These are phyloP conservation scores for Trichomonascaceae sp. DNA, from an alignment of 1,139 yeast species.

Conservation along the genomic window DNA sequence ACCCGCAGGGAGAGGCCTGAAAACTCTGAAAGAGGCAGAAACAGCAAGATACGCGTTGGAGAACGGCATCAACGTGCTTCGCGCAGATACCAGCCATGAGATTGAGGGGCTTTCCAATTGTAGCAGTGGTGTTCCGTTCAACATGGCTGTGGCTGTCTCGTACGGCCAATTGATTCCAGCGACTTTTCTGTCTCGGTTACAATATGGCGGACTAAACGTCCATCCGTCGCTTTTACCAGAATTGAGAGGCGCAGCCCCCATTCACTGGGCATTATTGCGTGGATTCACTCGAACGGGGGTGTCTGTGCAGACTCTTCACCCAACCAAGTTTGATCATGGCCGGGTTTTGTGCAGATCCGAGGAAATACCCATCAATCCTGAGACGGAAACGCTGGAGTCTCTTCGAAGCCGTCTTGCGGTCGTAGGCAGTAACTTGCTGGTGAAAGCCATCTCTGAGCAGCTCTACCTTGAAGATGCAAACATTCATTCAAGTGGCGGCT, in stretches of 20 bases:
- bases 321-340: slow-evolving; percentile 76
- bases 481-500: slow-evolving; percentile 7
- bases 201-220: slow-evolving; percentile 68
- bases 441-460: slow-evolving; percentile 29
- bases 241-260: slow-evolving; percentile 83
- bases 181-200: slow-evolving; percentile 34
- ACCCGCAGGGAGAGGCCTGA: slow-evolving; percentile 53
- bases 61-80: slow-evolving; percentile 28
- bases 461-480: slow-evolving; percentile 18
- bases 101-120: slow-evolving; percentile 28
- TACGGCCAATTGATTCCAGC: slow-evolving; percentile 73
- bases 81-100: slow-evolving; percentile 51
- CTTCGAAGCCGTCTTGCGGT: slow-evolving; percentile 39
- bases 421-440: slow-evolving; percentile 48
- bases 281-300: slow-evolving; percentile 62
- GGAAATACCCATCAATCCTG: slow-evolving; percentile 25
- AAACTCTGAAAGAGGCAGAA: slow-evolving; percentile 38
- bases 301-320: slow-evolving; percentile 81
- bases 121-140: slow-evolving; percentile 28
- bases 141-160: slow-evolving; percentile 77
- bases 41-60: slow-evolving; percentile 34
- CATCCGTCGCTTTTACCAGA: slow-evolving; percentile 85
- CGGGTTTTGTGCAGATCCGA: slow-evolving; percentile 48
- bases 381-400: slow-evolving; percentile 31
- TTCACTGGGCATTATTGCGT: slow-evolving; percentile 65